Conservation (phyloP, 176 grass and related monocot genomes). For the Phragmites australis region DNA sequence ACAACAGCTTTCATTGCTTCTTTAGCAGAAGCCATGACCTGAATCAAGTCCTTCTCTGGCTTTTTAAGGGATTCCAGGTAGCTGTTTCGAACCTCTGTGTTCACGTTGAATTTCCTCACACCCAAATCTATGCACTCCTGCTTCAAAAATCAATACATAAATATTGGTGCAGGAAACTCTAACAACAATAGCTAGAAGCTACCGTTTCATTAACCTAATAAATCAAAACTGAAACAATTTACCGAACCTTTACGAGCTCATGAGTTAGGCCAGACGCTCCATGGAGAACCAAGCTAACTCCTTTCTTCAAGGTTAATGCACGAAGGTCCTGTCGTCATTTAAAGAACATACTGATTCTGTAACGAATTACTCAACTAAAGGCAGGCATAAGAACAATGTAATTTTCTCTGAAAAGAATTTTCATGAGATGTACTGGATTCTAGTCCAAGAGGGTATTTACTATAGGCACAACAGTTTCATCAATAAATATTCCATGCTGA, state of each 20-base stretch:
- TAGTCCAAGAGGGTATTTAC: background rate
- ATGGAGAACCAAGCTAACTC: constrained; percentile 90
- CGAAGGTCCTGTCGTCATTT: constrained; percentile 62
- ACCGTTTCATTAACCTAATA: background rate
- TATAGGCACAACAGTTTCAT: constrained; percentile 2
- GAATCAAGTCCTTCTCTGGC: constrained; percentile 76
- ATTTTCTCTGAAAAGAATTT: constrained; percentile 16
- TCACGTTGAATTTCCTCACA: constrained; percentile 96
- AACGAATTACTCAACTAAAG: background rate
- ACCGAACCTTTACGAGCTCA: constrained; percentile 67
- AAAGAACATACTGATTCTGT: background rate
- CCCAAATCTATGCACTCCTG: constrained; percentile 93
- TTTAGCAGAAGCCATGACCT: constrained; percentile 75
- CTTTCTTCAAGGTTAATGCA: constrained; percentile 65
- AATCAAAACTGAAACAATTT: constrained; percentile 14
- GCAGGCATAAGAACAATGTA: background rate
- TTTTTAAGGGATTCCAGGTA: constrained; percentile 80
- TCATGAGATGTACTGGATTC: background rate
- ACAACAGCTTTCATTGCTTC: constrained; percentile 88
- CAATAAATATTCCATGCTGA: background rate
- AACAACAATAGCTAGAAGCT: background rate
- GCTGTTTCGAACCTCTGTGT: constrained; percentile 83
- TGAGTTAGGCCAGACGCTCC: constrained; percentile 83
- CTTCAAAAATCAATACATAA: background rate
- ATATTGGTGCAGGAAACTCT: background rate